Evolutionary conservation across 768 basidiomycete genomes (phyloP).

Genomic region (Leccinellum luteum): DNA sequence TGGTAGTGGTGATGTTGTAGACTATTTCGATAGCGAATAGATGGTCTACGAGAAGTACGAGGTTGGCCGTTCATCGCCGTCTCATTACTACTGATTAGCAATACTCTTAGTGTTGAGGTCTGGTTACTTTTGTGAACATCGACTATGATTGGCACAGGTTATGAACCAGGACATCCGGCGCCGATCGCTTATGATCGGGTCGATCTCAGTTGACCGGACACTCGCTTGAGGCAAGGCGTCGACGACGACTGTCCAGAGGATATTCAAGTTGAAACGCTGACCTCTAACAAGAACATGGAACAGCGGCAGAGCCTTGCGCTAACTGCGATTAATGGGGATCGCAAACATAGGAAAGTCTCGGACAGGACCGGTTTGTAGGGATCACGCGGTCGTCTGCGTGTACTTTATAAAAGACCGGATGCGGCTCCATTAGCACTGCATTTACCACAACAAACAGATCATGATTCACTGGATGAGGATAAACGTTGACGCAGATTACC

Average conservation of each 20-base stretch:
- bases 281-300: not conserved
- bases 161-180: not conserved
- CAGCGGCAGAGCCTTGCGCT: not conserved
- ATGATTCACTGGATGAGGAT: no score
- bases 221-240: not conserved
- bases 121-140: not conserved
- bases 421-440: not conserved
- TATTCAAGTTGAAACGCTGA: not conserved
- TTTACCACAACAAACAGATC: no score
- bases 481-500: not conserved
- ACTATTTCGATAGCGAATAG: not conserved
- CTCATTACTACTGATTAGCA: not conserved
- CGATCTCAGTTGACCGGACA: slow-evolving; percentile 3
- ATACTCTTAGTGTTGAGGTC: not conserved
- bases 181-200: not conserved
- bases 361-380: not conserved
- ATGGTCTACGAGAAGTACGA: not conserved
- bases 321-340: not conserved
- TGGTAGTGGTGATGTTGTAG: not conserved
- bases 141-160: not conserved
- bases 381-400: not conserved
- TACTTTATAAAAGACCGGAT: not conserved
- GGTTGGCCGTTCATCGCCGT: not conserved
- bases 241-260: not conserved
- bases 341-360: not conserved